Evolutionary conservation across 2,329 filamentous ascomycete genomes (phyloP).

Genomic region (Aspergillus sp.): DNA sequence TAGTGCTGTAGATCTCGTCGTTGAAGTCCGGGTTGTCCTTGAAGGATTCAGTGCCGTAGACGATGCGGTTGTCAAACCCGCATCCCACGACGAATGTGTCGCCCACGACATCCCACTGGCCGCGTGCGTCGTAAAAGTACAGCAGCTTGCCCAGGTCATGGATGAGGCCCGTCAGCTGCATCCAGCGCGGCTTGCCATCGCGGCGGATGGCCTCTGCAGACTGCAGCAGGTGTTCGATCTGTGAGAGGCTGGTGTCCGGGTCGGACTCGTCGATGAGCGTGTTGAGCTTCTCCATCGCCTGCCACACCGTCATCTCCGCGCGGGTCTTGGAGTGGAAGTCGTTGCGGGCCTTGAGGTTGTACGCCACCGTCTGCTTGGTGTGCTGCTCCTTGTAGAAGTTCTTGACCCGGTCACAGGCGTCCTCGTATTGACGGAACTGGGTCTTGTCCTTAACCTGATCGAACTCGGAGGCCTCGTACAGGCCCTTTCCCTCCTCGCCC

Average conservation of each 20-base stretch:
- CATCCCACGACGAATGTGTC: slow-evolving; percentile 42
- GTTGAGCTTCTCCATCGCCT: slow-evolving; percentile 88
- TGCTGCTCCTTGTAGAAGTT: slow-evolving; percentile 71
- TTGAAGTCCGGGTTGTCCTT: slow-evolving; percentile 63
- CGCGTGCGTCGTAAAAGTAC: slow-evolving; percentile 59
- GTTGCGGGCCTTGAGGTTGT: slow-evolving; percentile 74
- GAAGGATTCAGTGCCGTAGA: slow-evolving; percentile 70
- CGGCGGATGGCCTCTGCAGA: slow-evolving; percentile 81
- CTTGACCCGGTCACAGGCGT: slow-evolving; percentile 75
- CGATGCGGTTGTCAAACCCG: slow-evolving; percentile 58
- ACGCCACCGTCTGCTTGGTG: slow-evolving; percentile 52
- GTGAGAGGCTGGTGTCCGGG: slow-evolving; percentile 76
- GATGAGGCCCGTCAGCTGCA: slow-evolving; percentile 42
- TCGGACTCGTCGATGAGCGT: slow-evolving; percentile 85
- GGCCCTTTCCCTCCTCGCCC: slow-evolving; percentile 33
- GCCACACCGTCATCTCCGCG: slow-evolving; percentile 76
- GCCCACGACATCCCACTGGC: slow-evolving; percentile 90
- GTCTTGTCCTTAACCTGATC: slow-evolving; percentile 70
- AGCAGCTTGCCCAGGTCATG: slow-evolving; percentile 41
- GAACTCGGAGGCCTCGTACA: slow-evolving; percentile 55
- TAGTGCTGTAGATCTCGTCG: slow-evolving; percentile 64
- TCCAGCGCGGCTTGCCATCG: slow-evolving; percentile 50
- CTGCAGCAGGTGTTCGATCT: slow-evolving; percentile 85
- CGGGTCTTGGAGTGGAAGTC: slow-evolving; percentile 59
- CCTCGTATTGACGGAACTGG: slow-evolving; percentile 73